phyloP scores from a whole-genome alignment of 106 monocot species.

The Dioscorea dumetorum region DNA sequence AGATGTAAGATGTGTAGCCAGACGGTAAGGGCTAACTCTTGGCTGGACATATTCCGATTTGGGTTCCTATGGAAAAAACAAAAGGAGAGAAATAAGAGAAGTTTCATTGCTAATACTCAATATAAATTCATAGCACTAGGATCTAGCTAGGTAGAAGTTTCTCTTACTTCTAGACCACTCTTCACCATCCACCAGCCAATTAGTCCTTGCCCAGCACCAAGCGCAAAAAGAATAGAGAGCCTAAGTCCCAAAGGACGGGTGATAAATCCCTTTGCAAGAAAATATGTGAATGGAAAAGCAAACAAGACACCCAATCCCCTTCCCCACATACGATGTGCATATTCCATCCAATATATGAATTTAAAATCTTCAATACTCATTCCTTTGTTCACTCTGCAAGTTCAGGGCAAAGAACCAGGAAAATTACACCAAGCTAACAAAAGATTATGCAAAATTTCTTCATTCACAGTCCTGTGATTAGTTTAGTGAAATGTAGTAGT shows the following conservation, averaged over 20 bases:
- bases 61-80: conserved; percentile 54
- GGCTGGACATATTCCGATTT: conserved; percentile 93
- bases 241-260: conserved; percentile 79
- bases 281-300: conserved; percentile 77
- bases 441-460: no score
- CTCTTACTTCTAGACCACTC: conserved; percentile 84
- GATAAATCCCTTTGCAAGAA: conserved; percentile 77
- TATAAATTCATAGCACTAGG: neutral
- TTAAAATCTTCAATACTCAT: conserved; percentile 94
- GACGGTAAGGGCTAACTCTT: conserved; percentile 92
- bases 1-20: conserved; percentile 92
- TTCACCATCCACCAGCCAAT: conserved; percentile 99
- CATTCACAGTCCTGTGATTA: no score
- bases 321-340: conserved; percentile 99
- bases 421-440: neutral
- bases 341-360: conserved; percentile 99
- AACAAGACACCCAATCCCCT: conserved; percentile 84
- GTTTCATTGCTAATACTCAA: neutral
- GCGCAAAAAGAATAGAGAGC: conserved; percentile 77
- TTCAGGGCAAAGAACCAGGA: neutral
- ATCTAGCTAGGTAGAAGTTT: neutral
- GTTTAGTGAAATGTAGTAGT: no score
- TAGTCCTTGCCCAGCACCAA: conserved; percentile 88
- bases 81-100: neutral
- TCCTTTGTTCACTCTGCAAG: conserved; percentile 80